Base-by-base conservation (phyloP, 2,329 filamentous ascomycete species). In the Pestalotiopsis sp. region DNA sequence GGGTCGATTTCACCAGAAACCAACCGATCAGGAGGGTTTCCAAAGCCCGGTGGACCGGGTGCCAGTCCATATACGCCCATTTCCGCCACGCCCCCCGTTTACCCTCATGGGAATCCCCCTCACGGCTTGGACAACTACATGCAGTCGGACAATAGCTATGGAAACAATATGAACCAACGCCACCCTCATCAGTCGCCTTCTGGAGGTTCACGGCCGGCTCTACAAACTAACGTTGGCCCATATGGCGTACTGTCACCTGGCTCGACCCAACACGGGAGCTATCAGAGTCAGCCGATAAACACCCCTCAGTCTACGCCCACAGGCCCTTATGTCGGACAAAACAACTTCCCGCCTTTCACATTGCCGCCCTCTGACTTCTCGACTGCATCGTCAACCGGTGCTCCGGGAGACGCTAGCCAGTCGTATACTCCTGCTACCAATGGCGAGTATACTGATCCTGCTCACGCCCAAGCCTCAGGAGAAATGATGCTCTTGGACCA, bases 401-500 rank as follows among this genome's bases (percentile, higher is more conserved):
- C 76, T 52, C 73, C 75, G 65, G 76, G 77, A 66, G 82, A 80
- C 68, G 72, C 75, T n/a, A 73, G 68, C 30, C 79, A 79, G 70
- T 68, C 77, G 13, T 85, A 83, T 69, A 78, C 74, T 7, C 74
- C 80, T 1, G 71, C 77, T 6, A 78, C 79, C 0, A 75, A 81
- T 14, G 76, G 77, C n/a, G 84, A 86, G 58, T 87, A 83, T 69
- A 70, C 77, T 11, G 84, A 87, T 17, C 79, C 82, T 22, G 73
- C 77, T 20, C 82, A 83, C 22, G 69, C 74, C 1, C 82, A 84
- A 52, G 76, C 82, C 4, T 76, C 81, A 1, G 80, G 81, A 44
- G 88, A 90, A 69, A 83, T 90, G 83, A 85, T 89, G 79, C 79
- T 88, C 66, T 75, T 90, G 20, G 87, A 90, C 71, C 86, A 89